A percentile compares a stretch with the other conserved stretches of the same genome.
Evolutionary conservation across 176 grass and related monocot genomes (phyloP).

Genomic region (Musa itinerans): DNA sequence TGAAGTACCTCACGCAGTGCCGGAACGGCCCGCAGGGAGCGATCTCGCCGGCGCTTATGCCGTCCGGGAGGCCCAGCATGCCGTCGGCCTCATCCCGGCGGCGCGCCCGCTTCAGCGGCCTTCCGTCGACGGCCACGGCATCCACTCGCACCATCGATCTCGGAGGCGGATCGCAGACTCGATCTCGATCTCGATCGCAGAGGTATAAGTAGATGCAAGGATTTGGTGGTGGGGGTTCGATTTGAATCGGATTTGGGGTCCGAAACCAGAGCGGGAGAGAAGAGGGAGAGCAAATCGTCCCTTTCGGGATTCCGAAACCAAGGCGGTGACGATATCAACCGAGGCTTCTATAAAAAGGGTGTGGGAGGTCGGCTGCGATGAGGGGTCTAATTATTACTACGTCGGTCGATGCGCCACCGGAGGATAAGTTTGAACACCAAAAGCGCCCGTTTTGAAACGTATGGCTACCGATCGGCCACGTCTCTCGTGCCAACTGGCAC

Average conservation of each 20-base stretch:
- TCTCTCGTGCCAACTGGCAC: background rate
- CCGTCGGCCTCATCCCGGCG: conserved; percentile 24
- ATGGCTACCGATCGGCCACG: background rate
- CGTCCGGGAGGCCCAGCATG: conserved; percentile 27
- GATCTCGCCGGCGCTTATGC: background rate
- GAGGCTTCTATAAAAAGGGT: background rate
- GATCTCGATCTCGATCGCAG: background rate
- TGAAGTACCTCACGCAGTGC: conserved; percentile 31
- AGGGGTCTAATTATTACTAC: too few relatives aligned
- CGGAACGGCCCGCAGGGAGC: conserved; percentile 23
- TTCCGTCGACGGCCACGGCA: conserved; percentile 30
- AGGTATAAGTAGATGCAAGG: background rate
- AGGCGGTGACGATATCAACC: background rate
- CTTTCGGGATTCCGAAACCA: background rate
- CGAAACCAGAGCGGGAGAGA: background rate
- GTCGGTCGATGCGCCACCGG: background rate
- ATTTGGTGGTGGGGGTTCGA: background rate
- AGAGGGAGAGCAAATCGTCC: too few relatives aligned
- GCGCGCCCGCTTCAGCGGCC: conserved; percentile 45
- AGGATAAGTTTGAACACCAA: background rate
- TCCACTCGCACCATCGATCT: conserved; percentile 5
- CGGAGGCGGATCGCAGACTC: background rate
- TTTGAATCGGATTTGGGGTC: background rate
- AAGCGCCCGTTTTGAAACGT: background rate
- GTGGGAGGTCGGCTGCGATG: background rate